Evolutionary conservation across 2,329 filamentous ascomycete genomes (phyloP), one percentile per base, ranked within the genome.

Genomic region (Clonostachys solani): DNA sequence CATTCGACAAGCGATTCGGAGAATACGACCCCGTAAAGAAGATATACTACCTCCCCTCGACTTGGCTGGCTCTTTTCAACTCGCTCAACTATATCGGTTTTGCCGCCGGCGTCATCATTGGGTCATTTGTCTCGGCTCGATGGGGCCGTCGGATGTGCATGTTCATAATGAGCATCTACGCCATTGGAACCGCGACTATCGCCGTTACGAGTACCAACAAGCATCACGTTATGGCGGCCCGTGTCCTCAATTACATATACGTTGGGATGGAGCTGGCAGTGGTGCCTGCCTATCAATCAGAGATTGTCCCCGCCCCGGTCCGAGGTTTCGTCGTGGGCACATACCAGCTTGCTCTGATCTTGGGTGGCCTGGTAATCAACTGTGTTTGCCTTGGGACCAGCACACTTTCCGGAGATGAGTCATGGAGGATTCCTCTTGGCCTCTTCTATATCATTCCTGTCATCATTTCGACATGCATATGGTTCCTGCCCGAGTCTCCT

Each of bases 201-300:
- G 41, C 23, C 12, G 23, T 42, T 19, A 42, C 41, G 16, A 17
- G 16, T 8, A 42, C n/a, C 15, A 17, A 16, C 15, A 16, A 16
- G n/a, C 16, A 42, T 10, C 17, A 33, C 70, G 62, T 75, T 5
- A 57, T 75, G 29, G 78, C 78, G 13, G 72, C 75, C 7, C 71
- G 62, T 33, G 81, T 81, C 77, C 82, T 79, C 56, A 74, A 81
- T 51, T 64, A 80, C 29, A 68, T 78, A 18, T 75, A 78, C 48
- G 68, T 78, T 49, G 62, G 82, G 18, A 71, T 82, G 33, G 79
- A 79, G 17, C 75, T 80, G 40, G 78, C 79, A 18, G 81, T 83
- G 49, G 73, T 75, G 0, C 77, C 75, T 42, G 77, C 73, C 52
- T 83, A 83, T 54, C 74, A 83, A 47, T 75, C 77, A 6, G 79